These are phyloP conservation scores for Penicillium alfredii DNA, from an alignment of 495 filamentous ascomycete genomes.

Conservation along the genomic window DNA sequence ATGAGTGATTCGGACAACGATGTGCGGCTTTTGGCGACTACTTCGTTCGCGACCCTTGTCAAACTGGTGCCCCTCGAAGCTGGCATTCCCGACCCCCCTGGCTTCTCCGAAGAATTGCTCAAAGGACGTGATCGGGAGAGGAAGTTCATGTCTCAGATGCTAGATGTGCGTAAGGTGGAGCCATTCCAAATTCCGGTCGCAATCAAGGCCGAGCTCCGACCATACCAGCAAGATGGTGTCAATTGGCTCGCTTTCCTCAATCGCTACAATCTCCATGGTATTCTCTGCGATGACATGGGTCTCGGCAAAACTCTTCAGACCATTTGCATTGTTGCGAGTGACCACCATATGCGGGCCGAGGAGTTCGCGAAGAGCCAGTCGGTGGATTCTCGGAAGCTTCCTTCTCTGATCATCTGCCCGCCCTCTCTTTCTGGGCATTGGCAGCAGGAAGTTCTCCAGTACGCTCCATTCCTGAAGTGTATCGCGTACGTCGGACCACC, in stretches of 20 bases:
- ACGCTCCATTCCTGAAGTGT: conserved; percentile 86
- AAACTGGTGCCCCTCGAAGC: conserved; percentile 98
- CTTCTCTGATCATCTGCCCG: conserved; percentile 91
- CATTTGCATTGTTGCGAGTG: conserved; percentile 93
- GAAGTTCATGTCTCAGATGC: conserved; percentile 93
- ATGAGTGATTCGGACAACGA: conserved; percentile 99
- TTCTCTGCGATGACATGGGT: conserved; percentile 99
- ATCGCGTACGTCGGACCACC: conserved; percentile 89
- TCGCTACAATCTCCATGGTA: conserved; percentile 93
- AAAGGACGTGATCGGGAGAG: conserved; percentile 86
- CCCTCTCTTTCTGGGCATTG: conserved; percentile 97
- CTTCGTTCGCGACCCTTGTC: conserved; percentile 92
- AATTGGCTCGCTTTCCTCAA: conserved; percentile 99
- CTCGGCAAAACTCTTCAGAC: conserved; percentile 97
- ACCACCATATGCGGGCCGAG: conserved; percentile 88
- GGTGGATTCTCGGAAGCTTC: conserved; percentile 69
- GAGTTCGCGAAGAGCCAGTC: conserved; percentile 76
- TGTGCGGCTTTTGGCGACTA: conserved; percentile 88
- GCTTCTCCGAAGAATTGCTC: conserved; percentile 79
- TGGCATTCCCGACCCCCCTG: conserved; percentile 93
- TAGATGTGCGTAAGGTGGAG: conserved; percentile 93
- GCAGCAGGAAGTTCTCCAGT: conserved; percentile 94
- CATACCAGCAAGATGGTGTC: conserved; percentile 97
- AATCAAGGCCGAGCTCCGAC: conserved; percentile 92
- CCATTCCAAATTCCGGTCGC: conserved; percentile 88